Base-by-base conservation (phyloP, 2,329 filamentous ascomycete genomes). In the Aspergillus sp. region DNA sequence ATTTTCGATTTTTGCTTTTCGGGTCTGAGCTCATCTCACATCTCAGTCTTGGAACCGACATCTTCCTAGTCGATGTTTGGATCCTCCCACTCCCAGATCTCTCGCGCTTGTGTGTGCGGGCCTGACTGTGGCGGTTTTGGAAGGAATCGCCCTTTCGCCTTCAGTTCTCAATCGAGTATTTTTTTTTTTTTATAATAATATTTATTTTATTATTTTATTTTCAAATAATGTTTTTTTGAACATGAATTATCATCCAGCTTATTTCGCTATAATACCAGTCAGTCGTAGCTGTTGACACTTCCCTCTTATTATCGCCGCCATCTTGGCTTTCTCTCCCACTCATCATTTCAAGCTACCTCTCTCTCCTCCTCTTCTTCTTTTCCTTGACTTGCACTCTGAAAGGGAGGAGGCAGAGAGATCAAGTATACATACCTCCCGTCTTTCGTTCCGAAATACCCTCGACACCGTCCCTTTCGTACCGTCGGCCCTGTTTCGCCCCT, bases 1-100 rank as follows among this genome's bases (percentile, higher is more conserved):
- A 17, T 37, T 48, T 46, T 14, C 12, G 8, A 43, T 11, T 19
- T 19, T 17, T 17, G 40, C 9, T 43, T 60, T 59, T 51, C 57
- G 52, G 35, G 56, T 63, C 62, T 62, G 61, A 64, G 58, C 61
- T 66, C 61, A 65, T 55, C 58, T 63, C 49, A 37, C 61, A 65
- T 55, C 58, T 63, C 49, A 37, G 55, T 54, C 49, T 52, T 61
- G 57, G 57, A 53, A 53, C 59, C 47, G 55, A 60, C 44, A 55
- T 60, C 43, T 54, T 58, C 52, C 39, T 55, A 59, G 55, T 55
- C 63, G 54, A 55, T 59, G 59, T 56, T 55, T 51, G 63, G 58
- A 60, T 61, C 62, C 57, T 61, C 54, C 58, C 56, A 56, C 23
- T 41, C 35, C 47, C 23, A 51, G 48, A 51, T 51, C 48, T 51